Percentiles rank a stretch among this genome's conserved stretches.
phyloP scores from a whole-genome alignment of 306 rosid genomes.

The Crotalaria pallida region DNA sequence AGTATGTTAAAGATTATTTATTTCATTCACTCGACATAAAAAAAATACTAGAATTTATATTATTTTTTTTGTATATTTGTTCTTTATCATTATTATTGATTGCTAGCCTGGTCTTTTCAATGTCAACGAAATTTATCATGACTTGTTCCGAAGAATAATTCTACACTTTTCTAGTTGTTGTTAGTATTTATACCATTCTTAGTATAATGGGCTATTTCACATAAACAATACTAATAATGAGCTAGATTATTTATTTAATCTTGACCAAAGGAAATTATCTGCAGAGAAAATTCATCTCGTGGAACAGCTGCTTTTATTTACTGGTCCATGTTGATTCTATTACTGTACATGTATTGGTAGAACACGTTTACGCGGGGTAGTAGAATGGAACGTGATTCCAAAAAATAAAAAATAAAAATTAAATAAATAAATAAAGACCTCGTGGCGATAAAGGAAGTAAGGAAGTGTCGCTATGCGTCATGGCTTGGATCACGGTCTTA shows the following conservation, averaged over 20 bases:
- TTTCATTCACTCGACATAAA: no score
- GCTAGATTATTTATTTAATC: not conserved
- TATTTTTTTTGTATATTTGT: not conserved
- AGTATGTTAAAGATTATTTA: no score
- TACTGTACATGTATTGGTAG: no score
- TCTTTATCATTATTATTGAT: not conserved
- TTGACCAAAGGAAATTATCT: not conserved
- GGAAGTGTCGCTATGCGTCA: not conserved
- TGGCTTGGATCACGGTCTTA: slow-evolving; percentile 21
- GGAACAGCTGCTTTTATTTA: no score
- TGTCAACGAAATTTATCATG: slow-evolving; percentile 5
- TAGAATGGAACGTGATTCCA: slow-evolving; percentile 1
- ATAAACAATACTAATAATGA: not conserved
- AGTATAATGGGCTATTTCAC: not conserved
- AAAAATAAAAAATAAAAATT: no score
- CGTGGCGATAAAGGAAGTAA: no score
- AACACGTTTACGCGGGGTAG: not conserved
- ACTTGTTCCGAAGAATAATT: not conserved
- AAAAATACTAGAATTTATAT: no score
- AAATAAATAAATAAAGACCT: no score
- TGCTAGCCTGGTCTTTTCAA: slow-evolving; percentile 18
- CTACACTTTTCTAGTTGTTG: not conserved
- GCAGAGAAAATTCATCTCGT: not conserved
- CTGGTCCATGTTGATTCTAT: not conserved
- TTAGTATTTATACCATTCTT: not conserved